phyloP scores from a whole-genome alignment of 2,329 filamentous ascomycete genomes.

The Diaporthe nobilis region DNA sequence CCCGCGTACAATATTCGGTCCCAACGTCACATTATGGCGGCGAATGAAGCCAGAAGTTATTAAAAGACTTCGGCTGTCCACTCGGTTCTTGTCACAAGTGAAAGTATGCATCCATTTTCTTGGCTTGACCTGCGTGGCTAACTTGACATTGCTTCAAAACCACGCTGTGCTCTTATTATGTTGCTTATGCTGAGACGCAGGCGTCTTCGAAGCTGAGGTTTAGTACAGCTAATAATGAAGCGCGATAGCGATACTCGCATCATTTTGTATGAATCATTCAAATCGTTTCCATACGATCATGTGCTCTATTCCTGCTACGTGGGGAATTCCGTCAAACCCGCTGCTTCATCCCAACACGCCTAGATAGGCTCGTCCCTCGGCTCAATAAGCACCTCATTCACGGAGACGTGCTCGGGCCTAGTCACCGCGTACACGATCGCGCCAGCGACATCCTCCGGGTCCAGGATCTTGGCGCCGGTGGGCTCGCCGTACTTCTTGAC shows the following conservation, averaged over 20 bases:
- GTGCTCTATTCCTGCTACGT: neutral
- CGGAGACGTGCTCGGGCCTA: slow-evolving; percentile 81
- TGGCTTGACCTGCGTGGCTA: neutral
- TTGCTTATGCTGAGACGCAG: neutral
- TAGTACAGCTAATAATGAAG: neutral
- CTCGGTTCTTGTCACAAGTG: neutral
- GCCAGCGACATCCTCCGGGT: slow-evolving; percentile 79
- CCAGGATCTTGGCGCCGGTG: slow-evolving; percentile 81
- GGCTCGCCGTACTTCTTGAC: slow-evolving; percentile 85
- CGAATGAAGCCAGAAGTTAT: too few species aligned
- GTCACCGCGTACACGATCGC: slow-evolving; percentile 82
- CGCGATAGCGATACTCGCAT: neutral
- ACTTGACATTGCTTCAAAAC: neutral
- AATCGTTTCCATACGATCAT: neutral
- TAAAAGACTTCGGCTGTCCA: neutral
- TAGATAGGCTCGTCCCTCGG: slow-evolving; percentile 82
- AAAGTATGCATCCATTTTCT: neutral
- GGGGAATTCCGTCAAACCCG: neutral
- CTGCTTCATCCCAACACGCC: slow-evolving; percentile 4
- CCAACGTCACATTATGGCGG: neutral
- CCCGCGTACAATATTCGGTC: too few species aligned
- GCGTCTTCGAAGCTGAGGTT: neutral
- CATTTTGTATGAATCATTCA: neutral
- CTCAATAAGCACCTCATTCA: slow-evolving; percentile 87
- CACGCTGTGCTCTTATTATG: neutral